Conservation (phyloP, 1,284 basidiomycete species). For the Mycena sp. region DNA sequence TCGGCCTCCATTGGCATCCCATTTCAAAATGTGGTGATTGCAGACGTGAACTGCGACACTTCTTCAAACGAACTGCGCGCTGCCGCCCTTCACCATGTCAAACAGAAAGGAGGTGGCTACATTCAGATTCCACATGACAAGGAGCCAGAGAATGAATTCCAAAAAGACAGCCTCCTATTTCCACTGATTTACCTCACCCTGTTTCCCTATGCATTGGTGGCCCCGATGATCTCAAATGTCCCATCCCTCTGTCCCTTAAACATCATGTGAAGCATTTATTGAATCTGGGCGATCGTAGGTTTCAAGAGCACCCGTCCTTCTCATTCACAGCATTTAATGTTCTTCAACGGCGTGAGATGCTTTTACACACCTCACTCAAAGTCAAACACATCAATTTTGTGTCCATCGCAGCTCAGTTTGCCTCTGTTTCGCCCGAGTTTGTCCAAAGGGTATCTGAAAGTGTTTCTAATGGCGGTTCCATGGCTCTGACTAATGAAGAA, state of each 20-base stretch:
- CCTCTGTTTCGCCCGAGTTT: conserved; percentile 29
- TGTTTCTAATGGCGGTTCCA: conserved; percentile 30
- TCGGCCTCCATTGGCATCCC: too few relatives aligned
- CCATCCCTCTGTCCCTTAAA: conserved; percentile 33
- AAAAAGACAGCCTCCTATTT: too few relatives aligned
- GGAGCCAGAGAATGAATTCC: conserved; percentile 42
- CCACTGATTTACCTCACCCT: too few relatives aligned
- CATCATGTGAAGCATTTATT: conserved; percentile 41
- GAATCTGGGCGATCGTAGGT: conserved; percentile 40
- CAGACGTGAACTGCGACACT: conserved; percentile 40
- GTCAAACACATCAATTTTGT: conserved; percentile 36
- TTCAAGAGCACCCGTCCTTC: conserved; percentile 48
- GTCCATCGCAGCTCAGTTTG: conserved; percentile 33
- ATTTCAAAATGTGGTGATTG: conserved; percentile 42
- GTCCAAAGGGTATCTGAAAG: conserved; percentile 34
- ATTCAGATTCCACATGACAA: conserved; percentile 41
- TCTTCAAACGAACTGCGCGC: conserved; percentile 40
- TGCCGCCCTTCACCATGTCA: conserved; percentile 43
- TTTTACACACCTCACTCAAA: conserved; percentile 42
- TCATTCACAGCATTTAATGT: conserved; percentile 50
- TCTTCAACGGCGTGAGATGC: conserved; percentile 39
- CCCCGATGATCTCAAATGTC: conserved; percentile 39
- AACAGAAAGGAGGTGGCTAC: conserved; percentile 36
- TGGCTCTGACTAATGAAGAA: conserved; percentile 30
- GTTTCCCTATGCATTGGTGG: conserved; percentile 51